phyloP scores from a whole-genome alignment of 2,329 filamentous ascomycete genomes.

The Cladophialophora chaetospira region DNA sequence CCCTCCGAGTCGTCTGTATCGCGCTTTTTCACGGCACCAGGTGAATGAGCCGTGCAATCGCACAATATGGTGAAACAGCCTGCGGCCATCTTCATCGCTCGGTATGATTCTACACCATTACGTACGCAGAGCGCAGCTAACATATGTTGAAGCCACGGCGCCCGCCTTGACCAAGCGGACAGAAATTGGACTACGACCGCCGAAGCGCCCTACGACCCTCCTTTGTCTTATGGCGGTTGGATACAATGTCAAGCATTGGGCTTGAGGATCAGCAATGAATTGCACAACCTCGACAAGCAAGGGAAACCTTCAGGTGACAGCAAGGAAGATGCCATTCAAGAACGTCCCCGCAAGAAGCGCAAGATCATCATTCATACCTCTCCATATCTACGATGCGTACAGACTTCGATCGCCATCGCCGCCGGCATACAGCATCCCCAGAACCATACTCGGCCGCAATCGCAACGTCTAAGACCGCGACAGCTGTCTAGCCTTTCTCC shows the following conservation, averaged over 20 bases:
- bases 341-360: constrained; percentile 44
- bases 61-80: constrained; percentile 44
- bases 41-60: too few relatives aligned
- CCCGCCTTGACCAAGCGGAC: constrained; percentile 90
- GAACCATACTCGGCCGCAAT: constrained; percentile 29
- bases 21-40: too few relatives aligned
- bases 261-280: constrained; percentile 75
- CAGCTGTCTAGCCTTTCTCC: constrained; percentile 28
- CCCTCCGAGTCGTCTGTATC: background rate
- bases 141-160: constrained; percentile 68
- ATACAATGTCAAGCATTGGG: constrained; percentile 81
- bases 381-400: constrained; percentile 89
- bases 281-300: constrained; percentile 53
- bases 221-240: constrained; percentile 93
- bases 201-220: constrained; percentile 91
- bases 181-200: constrained; percentile 93
- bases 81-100: constrained; percentile 46
- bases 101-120: constrained; percentile 35
- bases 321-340: constrained; percentile 25
- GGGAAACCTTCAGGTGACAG: background rate
- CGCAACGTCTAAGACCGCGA: constrained; percentile 28
- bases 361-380: constrained; percentile 87
- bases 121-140: background rate
- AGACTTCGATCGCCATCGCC: constrained; percentile 86
- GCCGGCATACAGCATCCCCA: constrained; percentile 68